These are phyloP conservation scores for Graphilbum sp. DNA, from an alignment of 2,329 filamentous ascomycete species.

Conservation along the genomic window DNA sequence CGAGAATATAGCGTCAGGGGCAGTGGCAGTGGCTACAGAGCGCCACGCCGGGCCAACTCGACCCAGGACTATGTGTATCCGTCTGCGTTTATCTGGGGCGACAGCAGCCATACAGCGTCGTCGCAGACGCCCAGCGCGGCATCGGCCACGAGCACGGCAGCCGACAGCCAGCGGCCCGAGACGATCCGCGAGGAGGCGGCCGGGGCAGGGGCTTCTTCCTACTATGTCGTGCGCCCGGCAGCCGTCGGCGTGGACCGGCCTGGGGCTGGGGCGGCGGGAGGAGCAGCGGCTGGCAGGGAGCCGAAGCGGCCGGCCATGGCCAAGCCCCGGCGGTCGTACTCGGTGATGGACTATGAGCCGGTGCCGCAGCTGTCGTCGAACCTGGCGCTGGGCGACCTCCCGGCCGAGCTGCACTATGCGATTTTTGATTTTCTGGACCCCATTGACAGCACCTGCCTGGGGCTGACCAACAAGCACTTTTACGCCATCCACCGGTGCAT, in stretches of 20 bases:
- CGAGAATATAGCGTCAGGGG: background rate
- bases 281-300: no score
- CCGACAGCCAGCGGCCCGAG: conserved; percentile 3
- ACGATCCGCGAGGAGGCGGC: conserved; percentile 6
- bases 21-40: background rate
- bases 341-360: conserved; percentile 43
- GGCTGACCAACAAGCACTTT: conserved; percentile 38
- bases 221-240: no score
- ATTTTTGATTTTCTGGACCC: conserved; percentile 47
- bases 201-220: background rate
- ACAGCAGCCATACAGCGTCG: background rate
- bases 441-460: conserved; percentile 47
- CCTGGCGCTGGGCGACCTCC: conserved; percentile 34
- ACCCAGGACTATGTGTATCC: conserved; percentile 25
- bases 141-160: background rate
- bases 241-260: no score
- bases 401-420: conserved; percentile 41
- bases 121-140: background rate
- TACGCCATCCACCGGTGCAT: conserved; percentile 41
- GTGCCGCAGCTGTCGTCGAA: conserved; percentile 28
- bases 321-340: conserved; percentile 38
- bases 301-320: conserved; percentile 8
- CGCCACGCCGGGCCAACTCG: conserved; percentile 28
- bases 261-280: background rate
- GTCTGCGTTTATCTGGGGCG: background rate